phyloP scores from a whole-genome alignment of 257 asterid species.

The Scutellaria baicalensis region DNA sequence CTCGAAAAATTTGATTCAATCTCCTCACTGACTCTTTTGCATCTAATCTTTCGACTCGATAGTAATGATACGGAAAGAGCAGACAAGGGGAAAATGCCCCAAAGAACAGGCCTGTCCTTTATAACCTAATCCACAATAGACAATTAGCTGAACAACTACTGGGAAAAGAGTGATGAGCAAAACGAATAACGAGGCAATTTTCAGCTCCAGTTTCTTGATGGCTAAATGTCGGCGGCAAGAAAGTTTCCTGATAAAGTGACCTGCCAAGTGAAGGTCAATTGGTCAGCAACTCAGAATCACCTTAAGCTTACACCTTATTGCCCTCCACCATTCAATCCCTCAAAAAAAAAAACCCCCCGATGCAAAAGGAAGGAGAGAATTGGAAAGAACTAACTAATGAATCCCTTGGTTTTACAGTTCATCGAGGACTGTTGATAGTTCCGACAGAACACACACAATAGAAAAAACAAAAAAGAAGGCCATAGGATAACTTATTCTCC shows the following conservation, averaged over 20 bases:
- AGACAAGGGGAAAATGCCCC: background rate
- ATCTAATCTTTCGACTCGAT: background rate
- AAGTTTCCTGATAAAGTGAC: slow-evolving; percentile 58
- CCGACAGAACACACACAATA: no score
- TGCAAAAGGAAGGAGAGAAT: background rate
- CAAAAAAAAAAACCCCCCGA: background rate
- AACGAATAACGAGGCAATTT: background rate
- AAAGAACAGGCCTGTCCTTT: background rate
- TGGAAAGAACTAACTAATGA: background rate
- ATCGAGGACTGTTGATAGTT: background rate
- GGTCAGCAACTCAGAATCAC: background rate
- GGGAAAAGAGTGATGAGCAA: background rate
- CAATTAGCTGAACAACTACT: background rate
- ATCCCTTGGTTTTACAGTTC: background rate
- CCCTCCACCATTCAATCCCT: background rate
- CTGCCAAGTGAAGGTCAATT: slow-evolving; percentile 31
- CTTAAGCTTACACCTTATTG: background rate
- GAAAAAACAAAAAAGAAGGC: background rate
- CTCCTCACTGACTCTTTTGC: background rate
- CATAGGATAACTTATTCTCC: background rate
- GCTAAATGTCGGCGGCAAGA: slow-evolving; percentile 68
- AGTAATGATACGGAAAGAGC: background rate
- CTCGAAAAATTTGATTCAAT: background rate
- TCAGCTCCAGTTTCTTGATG: slow-evolving; percentile 1
- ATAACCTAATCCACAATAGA: background rate